Evolutionary conservation across 441 rosid species (phyloP), one percentile per base, ranked within the genome.

Genomic region (Brassica balearica): DNA sequence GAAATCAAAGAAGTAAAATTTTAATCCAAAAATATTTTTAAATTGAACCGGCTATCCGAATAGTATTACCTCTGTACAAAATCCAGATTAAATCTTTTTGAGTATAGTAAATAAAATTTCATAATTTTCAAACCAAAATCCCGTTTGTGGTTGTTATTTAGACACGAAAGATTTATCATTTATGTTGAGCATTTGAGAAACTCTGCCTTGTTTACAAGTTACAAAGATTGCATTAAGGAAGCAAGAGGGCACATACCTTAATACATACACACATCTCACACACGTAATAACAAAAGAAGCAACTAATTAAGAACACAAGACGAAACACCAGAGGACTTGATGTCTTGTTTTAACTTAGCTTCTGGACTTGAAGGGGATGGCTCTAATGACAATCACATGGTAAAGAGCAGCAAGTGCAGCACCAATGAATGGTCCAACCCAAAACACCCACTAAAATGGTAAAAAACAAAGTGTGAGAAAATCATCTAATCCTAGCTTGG

Each of bases 301-400:
- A 59, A 46, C 59, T 20, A 59, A 46, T 46, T 20, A 59, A 67
- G 22, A 68, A 72, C 56, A 59, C 51, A 20, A 65, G 55, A 38
- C 10, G 55, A 65, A 23, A 56, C 2, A 43, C 53, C 62, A 78
- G 27, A 58, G 22, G 29, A 65, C 55, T 56, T 72, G 72, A 19
- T 56, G 68, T 77, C 73, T 72, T 12, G 25, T 14, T 61, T 68
- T 79, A 53, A 53, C 43, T 55, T 80, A 81, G 69, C 62, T 70
- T 74, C 74, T 78, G 65, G 76, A 58, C 74, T 80, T 83, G 68
- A 86, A 87, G 11, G 91, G 82, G 22, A 83, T 74, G 58, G 88
- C 87, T 78, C 86, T 73, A 67, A 87, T 81, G 68, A 86, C 84
- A 15, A 76, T 67, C 79, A 81, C 80, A 61, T 84, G 85, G 75